Conservation (phyloP, 495 filamentous ascomycete genomes). For the Aspergillus cristatus region DNA sequence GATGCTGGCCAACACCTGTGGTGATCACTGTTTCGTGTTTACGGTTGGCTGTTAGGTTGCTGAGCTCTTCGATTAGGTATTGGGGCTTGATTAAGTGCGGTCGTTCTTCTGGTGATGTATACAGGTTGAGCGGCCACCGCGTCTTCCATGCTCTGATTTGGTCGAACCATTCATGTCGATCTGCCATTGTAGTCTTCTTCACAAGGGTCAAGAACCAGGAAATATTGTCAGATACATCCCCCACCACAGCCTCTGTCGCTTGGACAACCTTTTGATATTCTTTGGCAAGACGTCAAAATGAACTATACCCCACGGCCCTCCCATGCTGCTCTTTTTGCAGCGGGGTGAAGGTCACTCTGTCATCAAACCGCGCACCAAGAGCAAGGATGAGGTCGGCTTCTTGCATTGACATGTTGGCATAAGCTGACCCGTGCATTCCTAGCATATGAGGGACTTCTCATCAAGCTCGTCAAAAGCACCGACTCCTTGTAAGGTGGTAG, state of each 20-base stretch:
- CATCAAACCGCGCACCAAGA: slow-evolving; percentile 56
- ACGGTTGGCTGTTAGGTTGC: slow-evolving; percentile 55
- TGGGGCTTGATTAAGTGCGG: slow-evolving; percentile 80
- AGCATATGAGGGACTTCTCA: slow-evolving; percentile 55
- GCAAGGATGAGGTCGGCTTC: slow-evolving; percentile 55
- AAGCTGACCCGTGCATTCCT: slow-evolving; percentile 57
- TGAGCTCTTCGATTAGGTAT: slow-evolving; percentile 75
- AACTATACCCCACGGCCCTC: slow-evolving; percentile 52
- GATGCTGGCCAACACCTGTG: slow-evolving; percentile 92
- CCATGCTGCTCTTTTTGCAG: no score
- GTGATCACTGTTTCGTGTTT: slow-evolving; percentile 80
- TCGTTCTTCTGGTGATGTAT: slow-evolving; percentile 56
- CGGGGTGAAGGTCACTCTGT: no score
- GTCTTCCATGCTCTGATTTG: slow-evolving; percentile 93
- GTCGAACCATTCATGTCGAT: slow-evolving; percentile 76
- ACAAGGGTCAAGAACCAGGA: slow-evolving; percentile 61
- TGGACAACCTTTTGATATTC: slow-evolving; percentile 59
- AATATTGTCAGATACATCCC: slow-evolving; percentile 58
- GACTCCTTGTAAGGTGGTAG: slow-evolving; percentile 58
- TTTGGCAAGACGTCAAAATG: slow-evolving; percentile 60
- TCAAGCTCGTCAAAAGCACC: slow-evolving; percentile 53
- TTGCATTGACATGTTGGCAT: slow-evolving; percentile 58
- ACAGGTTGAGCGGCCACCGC: no score
- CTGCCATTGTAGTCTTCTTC: slow-evolving; percentile 46
- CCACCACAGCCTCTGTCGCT: slow-evolving; percentile 53